Evolutionary conservation across 208 protist genomes (phyloP).

Genomic region (Crithidia acanthocephali): DNA sequence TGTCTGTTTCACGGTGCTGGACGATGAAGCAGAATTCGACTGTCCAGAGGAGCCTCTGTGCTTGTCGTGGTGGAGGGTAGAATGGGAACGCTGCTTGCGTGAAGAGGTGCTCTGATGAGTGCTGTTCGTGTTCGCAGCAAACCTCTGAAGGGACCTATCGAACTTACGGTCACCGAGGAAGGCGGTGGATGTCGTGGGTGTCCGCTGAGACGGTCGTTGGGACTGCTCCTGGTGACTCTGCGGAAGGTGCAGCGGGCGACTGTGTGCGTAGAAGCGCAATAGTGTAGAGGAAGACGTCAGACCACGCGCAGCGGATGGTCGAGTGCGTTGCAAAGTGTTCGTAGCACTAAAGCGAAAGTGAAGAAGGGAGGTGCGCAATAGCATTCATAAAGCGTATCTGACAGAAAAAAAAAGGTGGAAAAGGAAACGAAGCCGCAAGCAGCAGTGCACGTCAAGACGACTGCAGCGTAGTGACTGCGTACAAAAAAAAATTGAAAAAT

Average conservation of each 20-base stretch:
- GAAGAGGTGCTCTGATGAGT: not conserved
- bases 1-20: not conserved
- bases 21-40: not conserved
- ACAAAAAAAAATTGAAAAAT: too few relatives aligned
- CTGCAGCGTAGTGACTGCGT: too few relatives aligned
- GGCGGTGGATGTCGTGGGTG: not conserved
- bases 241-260: not conserved
- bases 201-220: not conserved
- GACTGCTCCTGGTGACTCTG: not conserved
- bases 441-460: too few relatives aligned
- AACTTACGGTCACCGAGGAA: slow-evolving; percentile 6
- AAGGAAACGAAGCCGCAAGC: too few relatives aligned
- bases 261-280: not conserved
- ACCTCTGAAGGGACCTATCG: not conserved
- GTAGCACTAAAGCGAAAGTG: not conserved
- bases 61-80: not conserved
- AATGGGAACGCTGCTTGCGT: too few relatives aligned
- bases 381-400: not conserved
- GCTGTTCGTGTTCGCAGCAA: not conserved
- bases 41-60: not conserved
- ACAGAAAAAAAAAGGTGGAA: not conserved
- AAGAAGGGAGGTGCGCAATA: not conserved
- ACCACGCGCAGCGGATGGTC: not conserved
- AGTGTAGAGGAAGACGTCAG: not conserved
- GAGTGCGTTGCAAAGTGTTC: not conserved